Base-by-base conservation (phyloP, 1,284 basidiomycete genomes). In the Sanghuangporus sanghuang region DNA sequence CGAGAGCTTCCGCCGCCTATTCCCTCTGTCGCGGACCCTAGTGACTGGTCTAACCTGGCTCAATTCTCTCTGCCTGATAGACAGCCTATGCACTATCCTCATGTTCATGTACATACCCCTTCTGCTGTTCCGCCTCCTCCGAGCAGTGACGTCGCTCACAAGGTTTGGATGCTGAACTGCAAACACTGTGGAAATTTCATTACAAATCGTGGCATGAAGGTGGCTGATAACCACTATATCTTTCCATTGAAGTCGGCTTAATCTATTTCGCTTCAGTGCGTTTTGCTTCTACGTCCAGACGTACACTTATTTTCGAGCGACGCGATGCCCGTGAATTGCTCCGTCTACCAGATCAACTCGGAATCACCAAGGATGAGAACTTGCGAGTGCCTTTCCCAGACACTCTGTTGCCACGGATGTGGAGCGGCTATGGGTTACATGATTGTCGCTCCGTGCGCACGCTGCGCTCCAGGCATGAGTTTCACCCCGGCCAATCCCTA, bases 121-220 rank as follows among this genome's bases (percentile, higher is more conserved):
- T 72, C 55, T 77, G 77, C 68, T 75, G 77, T 21, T 80, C 79
- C 68, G 76, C 66, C 71, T 40, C 72, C 74, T 32, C 73, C 76
- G 6, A 72, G 76, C 2, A 77, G 77, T 16, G 75, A 75, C 4
- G 77, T 82, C 60, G 73, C 79, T 2, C 87, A 88, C 75, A 87
- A 89, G 73, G 90, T 94, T 62, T 93, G 90, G 82, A 83, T 91
- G 38, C 76, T 94, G 61, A 87, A 91, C 72, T 94, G 92, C 76
- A 85, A 81, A 68, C 80, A 84, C 18, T 94, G 92, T 72, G 79
- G 81, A 40, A 83, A 79, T 53, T 93, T 94, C 72, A 74, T 93
- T 55, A 90, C 90, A 18, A 92, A 94, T 73, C 83, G 92, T 18
- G 92, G 87, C 57, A 93, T 94, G 92, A 90, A 90, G 81, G 89